Percentiles rank a stretch among this genome's conserved stretches.
Evolutionary conservation across 208 protist species (phyloP).

Genomic region (Trichomonas tenax): DNA sequence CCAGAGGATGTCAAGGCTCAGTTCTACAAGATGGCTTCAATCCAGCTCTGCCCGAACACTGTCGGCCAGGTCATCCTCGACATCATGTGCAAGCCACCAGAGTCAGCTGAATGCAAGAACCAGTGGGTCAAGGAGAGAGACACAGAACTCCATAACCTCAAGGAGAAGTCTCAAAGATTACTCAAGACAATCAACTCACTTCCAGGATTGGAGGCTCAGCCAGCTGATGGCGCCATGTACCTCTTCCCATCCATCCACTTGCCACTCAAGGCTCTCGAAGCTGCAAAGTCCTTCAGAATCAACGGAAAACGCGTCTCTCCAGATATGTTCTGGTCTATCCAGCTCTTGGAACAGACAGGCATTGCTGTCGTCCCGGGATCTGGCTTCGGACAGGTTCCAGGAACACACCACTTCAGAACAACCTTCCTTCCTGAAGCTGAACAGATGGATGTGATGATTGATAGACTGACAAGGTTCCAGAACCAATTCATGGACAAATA

Average conservation of each 20-base stretch:
- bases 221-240: constrained; percentile 82
- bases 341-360: constrained; percentile 80
- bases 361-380: constrained; percentile 55
- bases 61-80: constrained; percentile 72
- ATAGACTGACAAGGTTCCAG: constrained; percentile 28
- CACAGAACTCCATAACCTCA: constrained; percentile 53
- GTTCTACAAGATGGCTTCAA: constrained; percentile 79
- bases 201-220: constrained; percentile 66
- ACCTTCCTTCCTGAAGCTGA: constrained; percentile 91
- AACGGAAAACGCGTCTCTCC: constrained; percentile 49
- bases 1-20: constrained; percentile 48
- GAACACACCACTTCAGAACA: constrained; percentile 90
- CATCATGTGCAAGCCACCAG: constrained; percentile 82
- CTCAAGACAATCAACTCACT: constrained; percentile 64
- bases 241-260: constrained; percentile 65
- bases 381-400: constrained; percentile 57
- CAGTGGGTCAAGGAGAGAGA: constrained; percentile 48
- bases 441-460: constrained; percentile 57
- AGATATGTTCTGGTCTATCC: constrained; percentile 79
- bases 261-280: constrained; percentile 36
- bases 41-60: constrained; percentile 71
- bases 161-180: neutral
- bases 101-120: constrained; percentile 69
- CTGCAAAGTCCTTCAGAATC: neutral
- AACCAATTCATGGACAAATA: constrained; percentile 27